A percentile compares a stretch with the other conserved stretches of the same genome.
phyloP scores from a whole-genome alignment of 768 basidiomycete species.

The Amanita rubescens region DNA sequence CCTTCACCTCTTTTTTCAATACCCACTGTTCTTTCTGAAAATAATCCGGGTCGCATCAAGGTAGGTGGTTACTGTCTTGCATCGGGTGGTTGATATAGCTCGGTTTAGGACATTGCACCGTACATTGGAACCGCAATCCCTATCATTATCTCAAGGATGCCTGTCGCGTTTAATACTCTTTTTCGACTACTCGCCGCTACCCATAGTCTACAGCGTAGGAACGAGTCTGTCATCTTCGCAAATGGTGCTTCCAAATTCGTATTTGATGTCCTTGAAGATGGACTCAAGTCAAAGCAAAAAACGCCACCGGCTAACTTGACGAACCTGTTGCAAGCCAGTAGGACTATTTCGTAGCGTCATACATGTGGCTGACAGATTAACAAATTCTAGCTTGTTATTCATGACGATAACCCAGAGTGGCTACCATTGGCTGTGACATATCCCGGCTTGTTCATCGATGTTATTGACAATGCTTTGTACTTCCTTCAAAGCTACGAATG shows the following conservation, averaged over 20 bases:
- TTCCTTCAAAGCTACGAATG: slow-evolving; percentile 47
- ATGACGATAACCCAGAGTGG: slow-evolving; percentile 13
- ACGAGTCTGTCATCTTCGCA: slow-evolving; percentile 16
- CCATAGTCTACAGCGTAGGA: slow-evolving; percentile 34
- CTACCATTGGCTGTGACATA: slow-evolving; percentile 24
- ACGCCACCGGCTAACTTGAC: slow-evolving; percentile 40
- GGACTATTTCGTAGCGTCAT: not conserved
- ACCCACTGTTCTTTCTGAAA: slow-evolving; percentile 43
- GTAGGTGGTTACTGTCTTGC: slow-evolving; percentile 26
- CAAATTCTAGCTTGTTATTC: not conserved
- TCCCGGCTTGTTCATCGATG: slow-evolving; percentile 25
- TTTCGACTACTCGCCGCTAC: slow-evolving; percentile 42
- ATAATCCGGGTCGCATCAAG: slow-evolving; percentile 51
- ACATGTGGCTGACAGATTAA: not conserved
- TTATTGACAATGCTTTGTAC: slow-evolving; percentile 44
- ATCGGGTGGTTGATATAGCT: slow-evolving; percentile 2
- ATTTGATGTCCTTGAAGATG: slow-evolving; percentile 47
- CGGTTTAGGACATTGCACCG: slow-evolving; percentile 46
- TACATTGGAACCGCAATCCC: slow-evolving; percentile 58
- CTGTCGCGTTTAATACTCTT: slow-evolving; percentile 35
- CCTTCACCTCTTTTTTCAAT: slow-evolving; percentile 50
- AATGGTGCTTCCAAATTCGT: slow-evolving; percentile 34
- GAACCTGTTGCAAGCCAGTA: slow-evolving; percentile 47
- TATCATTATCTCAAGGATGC: slow-evolving; percentile 40
- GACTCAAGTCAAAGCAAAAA: slow-evolving; percentile 45